phyloP scores from a whole-genome alignment of 805 yeast genomes.

The Lachancea meyersii region DNA sequence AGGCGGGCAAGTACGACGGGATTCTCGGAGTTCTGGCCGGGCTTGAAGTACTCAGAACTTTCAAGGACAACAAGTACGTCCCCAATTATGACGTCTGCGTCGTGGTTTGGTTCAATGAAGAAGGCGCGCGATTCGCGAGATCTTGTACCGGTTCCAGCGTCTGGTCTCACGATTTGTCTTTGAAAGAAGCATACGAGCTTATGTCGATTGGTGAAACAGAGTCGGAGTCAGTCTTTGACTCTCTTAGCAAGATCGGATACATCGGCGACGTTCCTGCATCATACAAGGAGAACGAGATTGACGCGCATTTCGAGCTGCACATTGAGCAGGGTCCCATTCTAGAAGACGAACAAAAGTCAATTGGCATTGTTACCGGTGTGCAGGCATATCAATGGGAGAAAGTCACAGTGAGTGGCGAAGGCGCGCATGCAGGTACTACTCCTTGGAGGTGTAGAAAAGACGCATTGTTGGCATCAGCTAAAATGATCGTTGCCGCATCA shows the following conservation, averaged over 20 bases:
- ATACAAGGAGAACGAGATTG: slow-evolving; percentile 46
- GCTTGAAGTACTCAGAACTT: slow-evolving; percentile 57
- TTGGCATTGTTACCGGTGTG: slow-evolving; percentile 62
- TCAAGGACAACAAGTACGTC: slow-evolving; percentile 49
- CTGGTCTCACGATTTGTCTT: slow-evolving; percentile 49
- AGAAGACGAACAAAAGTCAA: slow-evolving; percentile 47
- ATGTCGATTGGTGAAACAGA: slow-evolving; percentile 48
- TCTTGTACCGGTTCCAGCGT: slow-evolving; percentile 61
- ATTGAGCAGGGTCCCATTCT: slow-evolving; percentile 74
- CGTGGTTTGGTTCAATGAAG: slow-evolving; percentile 71
- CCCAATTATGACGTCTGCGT: slow-evolving; percentile 66
- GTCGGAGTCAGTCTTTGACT: slow-evolving; percentile 46
- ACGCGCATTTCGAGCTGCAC: slow-evolving; percentile 68
- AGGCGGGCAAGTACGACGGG: slow-evolving; percentile 75
- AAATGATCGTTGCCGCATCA: slow-evolving; percentile 49
- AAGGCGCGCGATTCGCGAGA: slow-evolving; percentile 72
- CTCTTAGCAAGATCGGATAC: slow-evolving; percentile 57
- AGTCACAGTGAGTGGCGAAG: slow-evolving; percentile 51
- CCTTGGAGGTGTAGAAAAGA: slow-evolving; percentile 58
- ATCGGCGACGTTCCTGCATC: slow-evolving; percentile 47
- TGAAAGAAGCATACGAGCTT: slow-evolving; percentile 46
- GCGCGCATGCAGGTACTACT: slow-evolving; percentile 71
- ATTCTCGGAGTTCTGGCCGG: slow-evolving; percentile 64
- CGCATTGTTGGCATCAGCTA: slow-evolving; percentile 52
- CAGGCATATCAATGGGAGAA: slow-evolving; percentile 63